Evolutionary conservation across 768 basidiomycete genomes (phyloP).

Genomic region (Tricholoma sp.): DNA sequence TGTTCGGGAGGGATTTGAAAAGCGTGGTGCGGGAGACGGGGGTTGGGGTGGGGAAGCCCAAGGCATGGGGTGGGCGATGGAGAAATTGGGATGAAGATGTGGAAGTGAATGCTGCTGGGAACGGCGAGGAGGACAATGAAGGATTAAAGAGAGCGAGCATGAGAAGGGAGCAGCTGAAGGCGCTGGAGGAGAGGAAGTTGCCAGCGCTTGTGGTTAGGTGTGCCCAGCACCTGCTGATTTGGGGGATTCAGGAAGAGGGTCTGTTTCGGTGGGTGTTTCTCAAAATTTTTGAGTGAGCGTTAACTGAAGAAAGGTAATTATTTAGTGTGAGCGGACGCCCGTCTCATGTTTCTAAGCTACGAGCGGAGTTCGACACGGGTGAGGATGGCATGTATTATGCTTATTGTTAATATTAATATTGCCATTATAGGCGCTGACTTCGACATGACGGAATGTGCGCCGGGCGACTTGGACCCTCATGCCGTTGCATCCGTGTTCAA

Average conservation of each 20-base stretch:
- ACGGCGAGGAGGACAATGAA: slow-evolving; percentile 13
- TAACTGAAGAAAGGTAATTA: slow-evolving; percentile 6
- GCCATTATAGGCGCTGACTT: slow-evolving; percentile 72
- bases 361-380: slow-evolving; percentile 81
- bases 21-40: slow-evolving; percentile 54
- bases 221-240: slow-evolving; percentile 73
- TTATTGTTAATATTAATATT: slow-evolving; percentile 9
- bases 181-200: slow-evolving; percentile 47
- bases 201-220: slow-evolving; percentile 80
- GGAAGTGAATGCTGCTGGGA: slow-evolving; percentile 2
- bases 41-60: slow-evolving; percentile 27
- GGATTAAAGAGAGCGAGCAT: slow-evolving; percentile 11
- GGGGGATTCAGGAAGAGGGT: slow-evolving; percentile 86
- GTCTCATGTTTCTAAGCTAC: slow-evolving; percentile 70
- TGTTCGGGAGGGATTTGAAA: slow-evolving; percentile 62
- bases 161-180: slow-evolving; percentile 23
- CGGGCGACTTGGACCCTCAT: slow-evolving; percentile 90
- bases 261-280: slow-evolving; percentile 66
- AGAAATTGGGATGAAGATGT: slow-evolving; percentile 22
- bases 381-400: not conserved
- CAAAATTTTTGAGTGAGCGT: not conserved
- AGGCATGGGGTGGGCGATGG: slow-evolving; percentile 17
- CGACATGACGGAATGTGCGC: slow-evolving; percentile 70
- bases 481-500: slow-evolving; percentile 93
- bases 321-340: slow-evolving; percentile 77